These are phyloP conservation scores for Tricholoma furcatifolium DNA, from an alignment of 768 basidiomycete genomes.

Conservation along the genomic window DNA sequence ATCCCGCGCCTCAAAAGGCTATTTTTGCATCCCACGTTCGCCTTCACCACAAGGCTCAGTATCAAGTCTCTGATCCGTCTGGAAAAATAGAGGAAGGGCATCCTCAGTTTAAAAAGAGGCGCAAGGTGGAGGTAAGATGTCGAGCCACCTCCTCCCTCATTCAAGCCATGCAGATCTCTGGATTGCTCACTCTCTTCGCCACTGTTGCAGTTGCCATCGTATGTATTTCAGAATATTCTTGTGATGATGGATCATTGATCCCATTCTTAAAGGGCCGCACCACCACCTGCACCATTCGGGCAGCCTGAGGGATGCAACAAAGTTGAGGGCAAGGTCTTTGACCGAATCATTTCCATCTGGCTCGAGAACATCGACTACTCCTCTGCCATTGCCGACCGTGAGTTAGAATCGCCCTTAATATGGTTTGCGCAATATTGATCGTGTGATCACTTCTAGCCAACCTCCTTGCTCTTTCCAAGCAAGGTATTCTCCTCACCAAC, in stretches of 20 bases:
- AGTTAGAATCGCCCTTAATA: neutral
- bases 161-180: neutral
- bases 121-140: too few species aligned
- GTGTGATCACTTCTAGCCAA: slow-evolving; percentile 9
- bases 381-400: slow-evolving; percentile 23
- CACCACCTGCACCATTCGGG: neutral
- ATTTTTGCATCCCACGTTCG: too few species aligned
- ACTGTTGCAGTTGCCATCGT: neutral
- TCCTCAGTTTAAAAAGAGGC: too few species aligned
- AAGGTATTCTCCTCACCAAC: slow-evolving; percentile 47
- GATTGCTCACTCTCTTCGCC: neutral
- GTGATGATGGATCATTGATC: neutral
- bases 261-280: neutral
- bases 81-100: too few species aligned
- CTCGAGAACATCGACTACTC: slow-evolving; percentile 61
- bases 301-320: neutral
- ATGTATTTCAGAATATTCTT: neutral
- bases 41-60: too few species aligned
- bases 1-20: too few species aligned
- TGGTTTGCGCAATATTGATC: neutral
- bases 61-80: too few species aligned
- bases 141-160: too few species aligned
- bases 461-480: slow-evolving; percentile 38
- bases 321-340: slow-evolving; percentile 26
- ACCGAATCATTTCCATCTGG: slow-evolving; percentile 44